Evolutionary conservation across 805 yeast species (phyloP).

Genomic region (Saturnispora diversa): DNA sequence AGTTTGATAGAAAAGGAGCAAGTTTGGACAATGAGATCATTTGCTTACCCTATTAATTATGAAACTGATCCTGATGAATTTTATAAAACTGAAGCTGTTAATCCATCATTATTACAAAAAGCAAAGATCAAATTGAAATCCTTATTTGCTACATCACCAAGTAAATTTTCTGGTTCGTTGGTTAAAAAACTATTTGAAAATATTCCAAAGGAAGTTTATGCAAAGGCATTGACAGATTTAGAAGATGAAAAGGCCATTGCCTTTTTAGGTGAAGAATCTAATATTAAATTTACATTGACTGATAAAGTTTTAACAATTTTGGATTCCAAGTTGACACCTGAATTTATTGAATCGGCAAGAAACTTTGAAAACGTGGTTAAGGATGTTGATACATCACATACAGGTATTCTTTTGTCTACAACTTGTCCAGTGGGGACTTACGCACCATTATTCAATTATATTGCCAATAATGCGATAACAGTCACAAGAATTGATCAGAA

Average conservation of each 20-base stretch:
- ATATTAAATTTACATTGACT: conserved; percentile 47
- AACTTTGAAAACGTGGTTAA: conserved; percentile 36
- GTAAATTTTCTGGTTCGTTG: conserved; percentile 36
- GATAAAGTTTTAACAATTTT: conserved; percentile 42
- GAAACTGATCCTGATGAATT: conserved; percentile 13
- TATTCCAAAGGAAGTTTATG: conserved; percentile 39
- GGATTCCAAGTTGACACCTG: conserved; percentile 31
- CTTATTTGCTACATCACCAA: conserved; percentile 47
- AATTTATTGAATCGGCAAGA: conserved; percentile 39
- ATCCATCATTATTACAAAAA: conserved; percentile 26
- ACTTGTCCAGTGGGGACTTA: conserved; percentile 57
- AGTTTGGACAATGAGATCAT: conserved; percentile 38
- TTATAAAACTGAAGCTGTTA: conserved; percentile 4
- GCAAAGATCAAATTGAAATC: conserved; percentile 42
- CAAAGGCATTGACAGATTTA: conserved; percentile 43
- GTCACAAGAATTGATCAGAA: conserved; percentile 50
- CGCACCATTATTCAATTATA: conserved; percentile 49
- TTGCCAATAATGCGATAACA: conserved; percentile 36
- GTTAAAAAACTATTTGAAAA: conserved; percentile 41
- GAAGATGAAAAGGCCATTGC: conserved; percentile 51
- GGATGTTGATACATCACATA: conserved; percentile 24
- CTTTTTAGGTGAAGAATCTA: conserved; percentile 40
- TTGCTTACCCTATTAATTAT: conserved; percentile 29
- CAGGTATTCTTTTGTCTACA: conserved; percentile 48
- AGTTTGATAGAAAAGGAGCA: conserved; percentile 71